A percentile compares a stretch with the other conserved stretches of the same genome.
Conservation (phyloP, 2,329 filamentous ascomycete genomes). For the Fusarium chuoi region DNA sequence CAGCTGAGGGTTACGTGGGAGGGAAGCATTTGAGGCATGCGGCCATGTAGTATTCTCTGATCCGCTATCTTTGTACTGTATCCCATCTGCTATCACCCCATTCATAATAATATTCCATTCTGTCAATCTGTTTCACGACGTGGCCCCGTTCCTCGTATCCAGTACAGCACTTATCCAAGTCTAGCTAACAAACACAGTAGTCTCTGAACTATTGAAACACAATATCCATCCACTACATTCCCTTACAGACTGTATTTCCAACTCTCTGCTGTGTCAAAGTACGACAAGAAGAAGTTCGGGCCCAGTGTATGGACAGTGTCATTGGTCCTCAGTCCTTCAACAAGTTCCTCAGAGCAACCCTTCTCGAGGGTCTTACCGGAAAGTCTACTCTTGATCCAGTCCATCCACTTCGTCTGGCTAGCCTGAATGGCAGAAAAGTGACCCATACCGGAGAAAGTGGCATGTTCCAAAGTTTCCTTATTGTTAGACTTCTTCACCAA, state of each 20-base stretch:
- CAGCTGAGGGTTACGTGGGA: conserved; percentile 44
- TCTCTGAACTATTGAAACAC: background rate
- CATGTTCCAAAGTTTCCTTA: background rate
- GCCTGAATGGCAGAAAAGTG: conserved; percentile 30
- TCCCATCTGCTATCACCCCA: background rate
- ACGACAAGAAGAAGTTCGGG: conserved; percentile 22
- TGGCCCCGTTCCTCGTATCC: background rate
- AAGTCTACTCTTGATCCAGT: conserved; percentile 29
- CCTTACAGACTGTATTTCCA: conserved; percentile 13
- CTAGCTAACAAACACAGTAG: background rate
- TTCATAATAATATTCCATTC: background rate
- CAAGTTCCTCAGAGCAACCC: background rate
- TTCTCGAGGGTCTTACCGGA: background rate
- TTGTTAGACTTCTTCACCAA: background rate
- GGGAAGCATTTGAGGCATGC: conserved; percentile 45
- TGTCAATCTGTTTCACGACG: background rate
- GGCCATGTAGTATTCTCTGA: conserved; percentile 35
- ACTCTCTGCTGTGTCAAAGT: background rate
- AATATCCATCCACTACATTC: background rate
- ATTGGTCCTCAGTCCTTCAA: conserved; percentile 2
- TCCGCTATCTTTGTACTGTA: background rate
- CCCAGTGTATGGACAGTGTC: background rate
- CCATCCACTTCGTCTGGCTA: conserved; percentile 24
- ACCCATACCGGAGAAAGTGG: conserved; percentile 5
- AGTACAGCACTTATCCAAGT: background rate